Base-by-base conservation (phyloP, 2,329 filamentous ascomycete species). In the Fusarium sp. region DNA sequence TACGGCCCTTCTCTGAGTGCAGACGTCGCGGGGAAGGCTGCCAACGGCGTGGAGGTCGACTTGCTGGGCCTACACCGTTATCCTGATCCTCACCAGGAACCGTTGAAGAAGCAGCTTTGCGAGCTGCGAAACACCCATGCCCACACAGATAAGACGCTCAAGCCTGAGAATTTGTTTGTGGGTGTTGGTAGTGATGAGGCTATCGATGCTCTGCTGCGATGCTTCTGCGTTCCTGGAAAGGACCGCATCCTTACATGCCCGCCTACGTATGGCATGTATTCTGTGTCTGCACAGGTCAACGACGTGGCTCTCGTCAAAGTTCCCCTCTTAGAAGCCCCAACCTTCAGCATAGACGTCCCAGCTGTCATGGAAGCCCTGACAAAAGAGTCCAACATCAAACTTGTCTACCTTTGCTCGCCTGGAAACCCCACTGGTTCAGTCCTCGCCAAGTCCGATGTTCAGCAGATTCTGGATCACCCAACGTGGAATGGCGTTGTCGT, bases 211-310 rank as follows among this genome's bases (percentile, higher is more conserved):
- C 88, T 99, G 44, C 88, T 99, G 66, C 92, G 96, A 59, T 96
- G 93, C 82, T 99, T 99, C 85, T 99, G 96, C 83, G 85, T 90
- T 4, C 96, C 96, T 2, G 94, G 92, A 49, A 88, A 87, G 73
- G 96, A 99, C 83, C 94, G 93, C 79, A 97, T 99, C 79, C 88
- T 99, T 39, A 95, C 94, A 45, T 98, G 95, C 79, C 96, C 96
- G 23, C 96, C 96, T 2, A 99, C 96, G 2, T 99, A 99, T 81
- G 96, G 96, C 83, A 99, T 99, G 96, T 99, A 99, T 85, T 87
- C 90, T 51, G 96, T 99, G 23, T 97, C 94, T 11, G 96, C 96
- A 2, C 93, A 97, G 80, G 92, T 98, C 75, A 99, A 99, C 84
- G 96, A 98, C 79, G 87, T 99, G 25, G 88, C 88, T 49, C 89